Evolutionary conservation across 768 basidiomycete genomes (phyloP), one percentile per base, ranked within the genome.

Genomic region (Sutorius australiensis): DNA sequence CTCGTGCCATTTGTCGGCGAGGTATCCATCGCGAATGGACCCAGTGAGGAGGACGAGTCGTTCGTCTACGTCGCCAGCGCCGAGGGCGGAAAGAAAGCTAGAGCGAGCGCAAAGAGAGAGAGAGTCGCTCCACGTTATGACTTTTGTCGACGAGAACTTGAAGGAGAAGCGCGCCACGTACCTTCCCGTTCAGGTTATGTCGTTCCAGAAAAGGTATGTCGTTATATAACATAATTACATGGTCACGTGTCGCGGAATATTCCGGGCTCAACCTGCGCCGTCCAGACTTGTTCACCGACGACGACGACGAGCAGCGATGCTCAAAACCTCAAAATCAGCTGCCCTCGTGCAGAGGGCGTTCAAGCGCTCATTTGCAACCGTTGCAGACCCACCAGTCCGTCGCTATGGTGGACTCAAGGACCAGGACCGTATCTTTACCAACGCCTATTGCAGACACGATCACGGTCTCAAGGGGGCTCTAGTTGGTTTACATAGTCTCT

Each of bases 381-480:
- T 86, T 32, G 80, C 83, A 34, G 85, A 91, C 65, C 77, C 90
- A n/a, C 95, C 94, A 30, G 89, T 95, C 17, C 80, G 93, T 59
- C 83, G 82, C 55, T 95, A 98, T 65, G 95, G 95, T 24, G 95
- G 95, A 0, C 77, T 98, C 57, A 93, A 89, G 70, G 95, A 98
- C 74, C 91, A 94, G 65, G 91, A 92, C 71, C 83, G 91, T 43
- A 93, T 93, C 57, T 98, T 98, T 65, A 94, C 91, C 37, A 98
- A 97, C 69, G 83, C 83, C 1, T 95, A 87, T 66, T 87, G 81
- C 64, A 80, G 81, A 53, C 92, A 95, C 67, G 95, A 98, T 65
- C 88, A 92, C 67, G 87, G 92, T 13, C 71, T 99, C 46, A 98
- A 97, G 72, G 95, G 95, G 38, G 95, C 95, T 19, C 67, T 81